phyloP scores from a whole-genome alignment of 2,329 filamentous ascomycete genomes.

The Sclerotinia glacialis region DNA sequence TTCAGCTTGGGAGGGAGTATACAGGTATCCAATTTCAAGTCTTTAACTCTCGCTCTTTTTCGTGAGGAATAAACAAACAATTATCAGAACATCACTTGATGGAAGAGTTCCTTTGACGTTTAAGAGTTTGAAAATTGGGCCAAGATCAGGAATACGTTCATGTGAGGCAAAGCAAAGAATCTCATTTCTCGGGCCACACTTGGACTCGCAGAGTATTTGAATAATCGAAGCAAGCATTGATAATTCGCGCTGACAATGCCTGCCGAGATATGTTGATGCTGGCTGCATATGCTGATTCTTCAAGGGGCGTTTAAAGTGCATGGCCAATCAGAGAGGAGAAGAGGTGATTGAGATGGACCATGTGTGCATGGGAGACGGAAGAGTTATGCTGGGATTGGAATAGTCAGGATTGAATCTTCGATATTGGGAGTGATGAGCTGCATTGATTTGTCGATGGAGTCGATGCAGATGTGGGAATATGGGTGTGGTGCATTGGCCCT shows the following conservation, averaged over 20 bases:
- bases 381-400: slow-evolving; percentile 1
- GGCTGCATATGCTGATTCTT: background rate
- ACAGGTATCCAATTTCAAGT: background rate
- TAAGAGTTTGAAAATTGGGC: background rate
- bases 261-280: slow-evolving; percentile 3
- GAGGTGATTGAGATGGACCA: background rate
- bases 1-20: background rate
- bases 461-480: background rate
- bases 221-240: background rate
- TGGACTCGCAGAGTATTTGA: slow-evolving; percentile 16
- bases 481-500: slow-evolving; percentile 5
- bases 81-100: slow-evolving; percentile 12
- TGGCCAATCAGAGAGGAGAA: background rate
- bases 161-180: background rate
- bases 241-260: slow-evolving; percentile 14
- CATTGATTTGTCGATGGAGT: slow-evolving; percentile 3
- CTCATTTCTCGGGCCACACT: background rate
- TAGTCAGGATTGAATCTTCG: background rate
- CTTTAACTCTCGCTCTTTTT: background rate
- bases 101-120: background rate
- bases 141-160: background rate
- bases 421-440: background rate
- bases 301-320: slow-evolving; percentile 10
- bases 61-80: background rate
- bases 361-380: background rate